Evolutionary conservation across 176 grass and related monocot genomes (phyloP).

Genomic region (Secale cereale): DNA sequence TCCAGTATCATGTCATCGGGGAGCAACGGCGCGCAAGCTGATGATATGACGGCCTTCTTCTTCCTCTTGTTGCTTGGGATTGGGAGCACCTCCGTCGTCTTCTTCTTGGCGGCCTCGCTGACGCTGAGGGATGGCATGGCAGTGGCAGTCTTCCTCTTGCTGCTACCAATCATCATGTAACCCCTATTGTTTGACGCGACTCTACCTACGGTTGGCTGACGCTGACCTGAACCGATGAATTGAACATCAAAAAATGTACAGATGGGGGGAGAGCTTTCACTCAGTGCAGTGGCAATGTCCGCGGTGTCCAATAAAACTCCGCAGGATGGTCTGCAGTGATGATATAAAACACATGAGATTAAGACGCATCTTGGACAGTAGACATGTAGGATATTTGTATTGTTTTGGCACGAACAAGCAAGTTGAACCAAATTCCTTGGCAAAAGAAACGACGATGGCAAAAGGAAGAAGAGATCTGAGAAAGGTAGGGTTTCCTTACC

Average conservation of each 20-base stretch:
- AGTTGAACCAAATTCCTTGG: neutral
- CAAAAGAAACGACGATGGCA: neutral
- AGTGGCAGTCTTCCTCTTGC: neutral
- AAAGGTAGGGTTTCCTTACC: neutral
- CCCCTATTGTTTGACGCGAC: too few species aligned
- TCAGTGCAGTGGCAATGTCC: neutral
- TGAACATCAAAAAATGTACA: too few species aligned
- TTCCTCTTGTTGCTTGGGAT: neutral
- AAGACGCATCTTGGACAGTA: neutral
- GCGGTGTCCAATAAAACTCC: neutral
- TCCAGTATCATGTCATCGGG: neutral
- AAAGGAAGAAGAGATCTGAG: neutral
- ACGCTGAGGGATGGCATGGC: neutral
- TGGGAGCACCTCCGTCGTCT: neutral
- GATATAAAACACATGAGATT: too few species aligned
- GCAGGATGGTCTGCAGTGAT: neutral
- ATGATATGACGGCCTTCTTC: neutral
- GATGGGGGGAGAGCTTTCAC: neutral
- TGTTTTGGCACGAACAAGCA: neutral
- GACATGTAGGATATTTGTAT: neutral
- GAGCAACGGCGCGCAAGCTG: neutral
- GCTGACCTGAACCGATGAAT: too few species aligned
- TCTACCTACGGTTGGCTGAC: too few species aligned
- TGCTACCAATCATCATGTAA: neutral
- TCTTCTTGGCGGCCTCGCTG: neutral